phyloP scores from a whole-genome alignment of 495 filamentous ascomycete genomes.

The Lasiosphaeriaceae sp. region DNA sequence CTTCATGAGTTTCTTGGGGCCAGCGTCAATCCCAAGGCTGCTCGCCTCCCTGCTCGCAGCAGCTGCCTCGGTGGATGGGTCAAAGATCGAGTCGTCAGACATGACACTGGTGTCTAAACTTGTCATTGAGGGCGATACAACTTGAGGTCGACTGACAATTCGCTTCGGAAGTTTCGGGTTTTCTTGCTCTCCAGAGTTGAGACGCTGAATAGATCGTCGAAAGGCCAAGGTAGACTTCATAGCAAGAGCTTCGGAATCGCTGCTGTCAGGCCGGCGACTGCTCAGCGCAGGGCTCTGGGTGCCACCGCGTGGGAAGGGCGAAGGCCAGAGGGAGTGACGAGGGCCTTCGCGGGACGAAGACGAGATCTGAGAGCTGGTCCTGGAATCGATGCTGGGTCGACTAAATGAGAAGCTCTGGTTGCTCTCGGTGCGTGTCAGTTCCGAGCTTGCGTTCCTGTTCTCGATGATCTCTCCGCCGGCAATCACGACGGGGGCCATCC shows the following conservation, averaged over 20 bases:
- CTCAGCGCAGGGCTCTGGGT: slow-evolving; percentile 19
- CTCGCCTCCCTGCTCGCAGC: slow-evolving; percentile 16
- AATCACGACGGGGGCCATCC: slow-evolving; percentile 85
- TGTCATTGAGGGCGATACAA: slow-evolving; percentile 40
- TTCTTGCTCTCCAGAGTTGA: slow-evolving; percentile 35
- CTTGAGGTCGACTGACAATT: slow-evolving; percentile 34
- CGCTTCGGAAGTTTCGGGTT: slow-evolving; percentile 39
- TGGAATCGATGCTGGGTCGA: slow-evolving; percentile 50
- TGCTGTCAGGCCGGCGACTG: slow-evolving; percentile 45
- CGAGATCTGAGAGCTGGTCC: slow-evolving; percentile 37
- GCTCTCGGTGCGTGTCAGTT: slow-evolving; percentile 59
- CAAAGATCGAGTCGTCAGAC: slow-evolving; percentile 46
- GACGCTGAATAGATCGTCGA: slow-evolving; percentile 49
- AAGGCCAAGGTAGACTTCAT: slow-evolving; percentile 47
- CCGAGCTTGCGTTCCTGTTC: slow-evolving; percentile 50
- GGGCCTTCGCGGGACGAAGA: slow-evolving; percentile 34
- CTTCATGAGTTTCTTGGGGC: slow-evolving; percentile 53
- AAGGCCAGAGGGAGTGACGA: slow-evolving; percentile 49
- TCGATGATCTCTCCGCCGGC: slow-evolving; percentile 65
- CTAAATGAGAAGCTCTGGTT: slow-evolving; percentile 51
- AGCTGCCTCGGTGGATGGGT: slow-evolving; percentile 20
- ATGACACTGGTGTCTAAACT: slow-evolving; percentile 50
- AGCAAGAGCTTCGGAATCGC: slow-evolving; percentile 40
- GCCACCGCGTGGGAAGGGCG: slow-evolving; percentile 38
- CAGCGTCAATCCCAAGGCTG: slow-evolving; percentile 6